phyloP scores from a whole-genome alignment of 495 filamentous ascomycete species.

The Xylaria flabelliformis region DNA sequence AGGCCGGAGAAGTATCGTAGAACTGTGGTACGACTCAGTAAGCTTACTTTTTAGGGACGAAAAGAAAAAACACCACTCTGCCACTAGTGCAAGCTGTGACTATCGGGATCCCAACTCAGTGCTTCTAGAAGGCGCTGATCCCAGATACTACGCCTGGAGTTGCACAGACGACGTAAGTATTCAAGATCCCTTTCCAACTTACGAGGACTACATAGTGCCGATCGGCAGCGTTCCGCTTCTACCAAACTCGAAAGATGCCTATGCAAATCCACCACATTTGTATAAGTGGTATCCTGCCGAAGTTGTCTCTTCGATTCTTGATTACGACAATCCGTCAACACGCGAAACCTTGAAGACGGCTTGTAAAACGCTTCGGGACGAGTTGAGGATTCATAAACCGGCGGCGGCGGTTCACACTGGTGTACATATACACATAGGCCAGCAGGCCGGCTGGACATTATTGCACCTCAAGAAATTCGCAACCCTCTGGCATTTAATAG shows the following conservation, averaged over 20 bases:
- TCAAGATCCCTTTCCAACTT: neutral
- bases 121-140: neutral
- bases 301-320: conserved; percentile 29
- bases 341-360: conserved; percentile 5
- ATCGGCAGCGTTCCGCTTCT: neutral
- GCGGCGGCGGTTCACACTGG: neutral
- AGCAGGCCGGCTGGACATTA: conserved; percentile 30
- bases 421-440: conserved; percentile 34
- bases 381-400: conserved; percentile 35
- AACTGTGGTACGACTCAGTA: conserved; percentile 3
- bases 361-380: conserved; percentile 26
- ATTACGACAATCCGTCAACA: conserved; percentile 23
- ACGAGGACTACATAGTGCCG: neutral
- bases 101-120: neutral
- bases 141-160: neutral
- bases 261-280: neutral
- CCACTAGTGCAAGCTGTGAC: neutral
- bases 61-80: neutral
- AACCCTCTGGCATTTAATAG: conserved; percentile 8
- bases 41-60: neutral
- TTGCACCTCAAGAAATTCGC: conserved; percentile 35
- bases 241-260: neutral
- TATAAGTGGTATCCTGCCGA: conserved; percentile 34
- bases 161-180: neutral
- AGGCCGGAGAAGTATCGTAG: neutral